Evolutionary conservation across 176 grass and related monocot species (phyloP), one percentile per base, ranked within the genome.

Genomic region (Tillandsia leiboldiana): DNA sequence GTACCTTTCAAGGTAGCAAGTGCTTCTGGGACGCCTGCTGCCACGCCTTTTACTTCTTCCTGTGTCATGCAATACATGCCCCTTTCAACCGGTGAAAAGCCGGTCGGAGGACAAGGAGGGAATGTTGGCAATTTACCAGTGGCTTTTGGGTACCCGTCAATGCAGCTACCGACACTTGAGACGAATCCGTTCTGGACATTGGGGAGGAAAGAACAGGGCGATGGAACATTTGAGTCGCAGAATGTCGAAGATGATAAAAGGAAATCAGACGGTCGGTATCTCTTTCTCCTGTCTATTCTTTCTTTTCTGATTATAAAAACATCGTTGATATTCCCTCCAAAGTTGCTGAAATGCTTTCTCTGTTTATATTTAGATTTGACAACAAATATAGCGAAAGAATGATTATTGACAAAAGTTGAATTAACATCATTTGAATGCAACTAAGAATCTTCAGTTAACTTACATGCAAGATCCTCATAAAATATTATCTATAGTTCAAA

Each of bases 111-210:
- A 42, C 88, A 83, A 61, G 27, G 72, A 18, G 64, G 15, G 17
- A 61, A 66, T 73, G 42, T 50, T 87, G 22, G 70, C 33, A 71
- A n/a, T 53, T 65, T 72, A 53, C 89, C 87, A 65, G 26, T 93
- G 70, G 89, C 86, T 49, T 99, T 93, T 83, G 89, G 89, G 77
- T 99, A 99, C 71, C 66, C 87, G 29, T 64, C 94, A 70, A 70
- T 76, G 18, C 94, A 99, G 72, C 86, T 90, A 51, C 94, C 94
- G 66, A 86, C 78, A 80, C 87, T 99, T 57, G 94, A 99, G 86
- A 99, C 87, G n/a, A 90, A 81, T 71, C 82, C 82, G 63, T 91
- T 85, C 20, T 93, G 89, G 89, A 86, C 84, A 66, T 93, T 87
- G 81, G 80, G 82, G 71, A 72, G 33, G 66, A 78, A 81, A 77